Evolutionary conservation across 2,329 filamentous ascomycete species (phyloP).

Genomic region (Talaromyces atroroseus): DNA sequence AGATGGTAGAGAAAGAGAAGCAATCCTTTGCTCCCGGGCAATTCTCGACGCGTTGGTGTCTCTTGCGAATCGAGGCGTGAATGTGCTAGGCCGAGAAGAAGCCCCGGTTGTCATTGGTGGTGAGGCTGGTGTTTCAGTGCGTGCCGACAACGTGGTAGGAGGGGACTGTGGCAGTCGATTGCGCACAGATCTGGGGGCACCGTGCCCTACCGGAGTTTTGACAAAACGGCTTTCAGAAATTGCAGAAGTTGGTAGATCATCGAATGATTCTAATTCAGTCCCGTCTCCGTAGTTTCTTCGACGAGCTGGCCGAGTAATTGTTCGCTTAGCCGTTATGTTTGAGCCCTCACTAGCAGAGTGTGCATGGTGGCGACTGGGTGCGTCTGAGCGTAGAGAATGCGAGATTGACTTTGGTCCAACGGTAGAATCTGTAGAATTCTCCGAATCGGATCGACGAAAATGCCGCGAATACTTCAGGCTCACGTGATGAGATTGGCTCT

Average conservation of each 20-base stretch:
- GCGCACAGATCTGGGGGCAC: conserved; percentile 59
- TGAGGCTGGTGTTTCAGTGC: conserved; percentile 40
- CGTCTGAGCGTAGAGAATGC: conserved; percentile 42
- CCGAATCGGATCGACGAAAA: conserved; percentile 78
- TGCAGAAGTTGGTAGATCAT: conserved; percentile 85
- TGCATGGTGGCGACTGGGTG: conserved; percentile 41
- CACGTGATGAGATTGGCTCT: conserved; percentile 71
- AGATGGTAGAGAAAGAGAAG: conserved; percentile 32
- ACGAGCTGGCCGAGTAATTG: conserved; percentile 66
- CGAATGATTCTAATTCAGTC: conserved; percentile 85
- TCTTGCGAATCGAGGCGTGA: conserved; percentile 58
- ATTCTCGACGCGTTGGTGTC: conserved; percentile 63
- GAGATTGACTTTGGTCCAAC: conserved; percentile 36
- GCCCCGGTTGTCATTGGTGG: conserved; percentile 52
- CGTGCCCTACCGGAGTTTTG: conserved; percentile 68
- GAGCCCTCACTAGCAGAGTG: conserved; percentile 48
- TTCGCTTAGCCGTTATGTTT: conserved; percentile 57
- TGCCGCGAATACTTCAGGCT: conserved; percentile 64
- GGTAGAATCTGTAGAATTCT: conserved; percentile 53
- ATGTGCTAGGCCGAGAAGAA: conserved; percentile 45
- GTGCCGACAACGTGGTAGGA: conserved; percentile 20
- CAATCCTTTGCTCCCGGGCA: conserved; percentile 57
- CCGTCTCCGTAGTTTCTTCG: conserved; percentile 81
- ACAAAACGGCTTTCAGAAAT: conserved; percentile 75
- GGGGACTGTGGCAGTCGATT: conserved; percentile 44